Percentiles rank a stretch among this genome's conserved stretches.
These are phyloP conservation scores for Penicillium riverlandense DNA, from an alignment of 495 filamentous ascomycete species.

Conservation along the genomic window DNA sequence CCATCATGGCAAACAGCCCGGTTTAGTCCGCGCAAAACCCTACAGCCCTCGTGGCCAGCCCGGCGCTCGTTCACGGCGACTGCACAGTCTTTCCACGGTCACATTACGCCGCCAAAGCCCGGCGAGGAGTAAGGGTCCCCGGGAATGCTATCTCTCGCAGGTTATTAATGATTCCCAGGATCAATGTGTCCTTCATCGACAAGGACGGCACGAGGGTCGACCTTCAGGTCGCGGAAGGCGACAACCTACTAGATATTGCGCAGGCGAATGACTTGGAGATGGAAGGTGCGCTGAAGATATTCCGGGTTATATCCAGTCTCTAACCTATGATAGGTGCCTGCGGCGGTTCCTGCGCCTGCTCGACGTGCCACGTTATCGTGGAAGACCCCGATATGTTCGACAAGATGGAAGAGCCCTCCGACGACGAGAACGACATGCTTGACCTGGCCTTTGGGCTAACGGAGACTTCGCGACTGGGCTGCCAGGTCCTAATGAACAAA, in stretches of 20 bases:
- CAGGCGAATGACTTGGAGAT: slow-evolving; percentile 94
- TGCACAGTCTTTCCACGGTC: slow-evolving; percentile 56
- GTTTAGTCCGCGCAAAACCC: slow-evolving; percentile 1
- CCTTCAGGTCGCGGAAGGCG: slow-evolving; percentile 73
- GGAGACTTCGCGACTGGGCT: slow-evolving; percentile 92
- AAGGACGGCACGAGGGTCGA: slow-evolving; percentile 75
- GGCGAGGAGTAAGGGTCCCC: slow-evolving; percentile 79
- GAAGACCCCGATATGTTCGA: slow-evolving; percentile 78
- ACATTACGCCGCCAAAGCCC: slow-evolving; percentile 75
- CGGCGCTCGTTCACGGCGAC: slow-evolving; percentile 62
- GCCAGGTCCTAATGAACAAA: slow-evolving; percentile 86
- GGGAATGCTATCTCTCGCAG: background rate
- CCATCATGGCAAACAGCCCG: slow-evolving; percentile 11
- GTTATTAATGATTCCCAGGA: slow-evolving; percentile 37
- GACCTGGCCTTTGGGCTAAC: slow-evolving; percentile 93
- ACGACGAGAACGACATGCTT: slow-evolving; percentile 99
- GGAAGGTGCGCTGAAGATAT: slow-evolving; percentile 56
- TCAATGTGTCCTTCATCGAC: slow-evolving; percentile 87
- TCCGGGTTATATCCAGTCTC: background rate
- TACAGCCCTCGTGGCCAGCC: slow-evolving; percentile 15
- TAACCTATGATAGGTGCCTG: slow-evolving; percentile 58
- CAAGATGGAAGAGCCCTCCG: slow-evolving; percentile 82
- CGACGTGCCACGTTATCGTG: slow-evolving; percentile 95
- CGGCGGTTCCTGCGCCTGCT: slow-evolving; percentile 92
- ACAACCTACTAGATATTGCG: slow-evolving; percentile 91